Conservation (phyloP, 805 yeast genomes). For the Millerozyma acaciae region DNA sequence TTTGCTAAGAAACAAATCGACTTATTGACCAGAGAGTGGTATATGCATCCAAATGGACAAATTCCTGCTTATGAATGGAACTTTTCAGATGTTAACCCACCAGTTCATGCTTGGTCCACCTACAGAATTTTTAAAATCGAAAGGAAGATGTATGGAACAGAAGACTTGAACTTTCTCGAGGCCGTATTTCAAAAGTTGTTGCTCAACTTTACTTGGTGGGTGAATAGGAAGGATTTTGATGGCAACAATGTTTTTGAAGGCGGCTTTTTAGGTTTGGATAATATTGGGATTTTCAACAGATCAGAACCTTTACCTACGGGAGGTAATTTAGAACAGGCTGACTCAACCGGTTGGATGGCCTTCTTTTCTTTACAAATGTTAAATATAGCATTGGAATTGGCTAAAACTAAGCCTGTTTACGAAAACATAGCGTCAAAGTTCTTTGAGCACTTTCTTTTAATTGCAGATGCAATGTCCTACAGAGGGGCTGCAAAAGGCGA, state of each 20-base stretch:
- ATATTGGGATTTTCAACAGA: conserved; percentile 88
- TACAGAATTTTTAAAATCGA: conserved; percentile 85
- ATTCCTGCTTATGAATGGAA: conserved; percentile 97
- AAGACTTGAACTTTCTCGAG: conserved; percentile 80
- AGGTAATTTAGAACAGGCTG: conserved; percentile 87
- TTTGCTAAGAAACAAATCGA: conserved; percentile 88
- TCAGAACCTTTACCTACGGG: conserved; percentile 93
- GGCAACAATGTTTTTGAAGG: conserved; percentile 93
- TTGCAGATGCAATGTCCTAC: conserved; percentile 91
- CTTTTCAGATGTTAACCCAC: conserved; percentile 93
- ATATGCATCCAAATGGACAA: conserved; percentile 98
- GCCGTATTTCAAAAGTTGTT: conserved; percentile 88
- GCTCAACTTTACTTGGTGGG: conserved; percentile 97
- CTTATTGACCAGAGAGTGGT: conserved; percentile 88
- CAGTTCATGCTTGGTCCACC: conserved; percentile 95
- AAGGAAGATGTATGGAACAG: conserved; percentile 75
- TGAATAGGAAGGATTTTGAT: conserved; percentile 78
- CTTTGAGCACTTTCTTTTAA: conserved; percentile 85
- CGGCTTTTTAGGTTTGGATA: conserved; percentile 89
- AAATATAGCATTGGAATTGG: conserved; percentile 85
- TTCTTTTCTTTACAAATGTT: conserved; percentile 87
- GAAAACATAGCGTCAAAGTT: conserved; percentile 93
- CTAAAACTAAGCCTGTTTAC: conserved; percentile 79
- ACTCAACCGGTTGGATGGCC: conserved; percentile 98
- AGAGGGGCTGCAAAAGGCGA: conserved; percentile 40